Conservation (phyloP, 768 basidiomycete species). For the Dioszegia crocea region DNA sequence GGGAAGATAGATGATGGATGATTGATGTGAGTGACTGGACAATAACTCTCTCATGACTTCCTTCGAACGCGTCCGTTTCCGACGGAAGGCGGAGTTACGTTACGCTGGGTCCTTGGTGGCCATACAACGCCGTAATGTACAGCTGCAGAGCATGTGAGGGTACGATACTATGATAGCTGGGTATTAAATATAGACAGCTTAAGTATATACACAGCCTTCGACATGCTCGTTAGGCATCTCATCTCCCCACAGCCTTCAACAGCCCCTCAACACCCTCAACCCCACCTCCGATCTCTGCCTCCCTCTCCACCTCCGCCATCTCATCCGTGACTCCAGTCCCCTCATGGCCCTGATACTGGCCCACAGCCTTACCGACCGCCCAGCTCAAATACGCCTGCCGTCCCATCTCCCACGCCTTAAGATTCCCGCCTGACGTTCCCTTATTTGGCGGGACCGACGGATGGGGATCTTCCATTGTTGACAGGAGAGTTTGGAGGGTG, state of each 20-base stretch:
- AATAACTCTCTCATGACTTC: too few relatives aligned
- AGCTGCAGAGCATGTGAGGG: too few relatives aligned
- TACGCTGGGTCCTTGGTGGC: too few relatives aligned
- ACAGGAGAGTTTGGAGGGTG: constrained; percentile 53
- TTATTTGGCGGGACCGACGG: constrained; percentile 48
- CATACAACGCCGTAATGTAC: too few relatives aligned
- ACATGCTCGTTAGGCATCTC: too few relatives aligned
- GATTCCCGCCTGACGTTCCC: constrained; percentile 53
- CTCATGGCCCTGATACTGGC: neutral
- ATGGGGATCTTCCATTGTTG: constrained; percentile 56
- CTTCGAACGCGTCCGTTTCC: too few relatives aligned
- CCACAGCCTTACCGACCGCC: constrained; percentile 54
- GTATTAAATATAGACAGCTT: too few relatives aligned
- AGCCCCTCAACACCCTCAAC: constrained; percentile 12
- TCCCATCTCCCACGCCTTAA: constrained; percentile 74
- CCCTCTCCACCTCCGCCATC: constrained; percentile 22
- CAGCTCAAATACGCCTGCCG: constrained; percentile 72
- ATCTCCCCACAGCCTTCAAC: constrained; percentile 10
- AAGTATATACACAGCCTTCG: too few relatives aligned
- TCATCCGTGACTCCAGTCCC: neutral
- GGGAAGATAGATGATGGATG: too few relatives aligned
- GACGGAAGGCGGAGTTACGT: too few relatives aligned
- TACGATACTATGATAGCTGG: too few relatives aligned
- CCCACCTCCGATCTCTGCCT: constrained; percentile 10
- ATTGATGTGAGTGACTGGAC: too few relatives aligned